phyloP scores from a whole-genome alignment of 805 yeast genomes.

The Jamesozyma rosinii region DNA sequence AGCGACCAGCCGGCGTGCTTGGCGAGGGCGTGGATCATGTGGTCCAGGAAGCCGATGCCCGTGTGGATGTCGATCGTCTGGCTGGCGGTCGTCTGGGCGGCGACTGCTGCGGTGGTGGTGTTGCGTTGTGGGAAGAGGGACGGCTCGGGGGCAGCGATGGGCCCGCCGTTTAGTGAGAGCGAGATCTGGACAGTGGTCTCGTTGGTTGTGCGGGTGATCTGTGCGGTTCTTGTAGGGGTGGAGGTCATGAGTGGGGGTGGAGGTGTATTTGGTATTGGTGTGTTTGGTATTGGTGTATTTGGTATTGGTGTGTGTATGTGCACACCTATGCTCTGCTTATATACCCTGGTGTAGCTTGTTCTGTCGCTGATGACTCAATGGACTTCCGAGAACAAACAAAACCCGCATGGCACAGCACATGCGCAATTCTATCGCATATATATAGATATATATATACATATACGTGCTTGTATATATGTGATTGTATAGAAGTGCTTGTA shows the following conservation, averaged over 20 bases:
- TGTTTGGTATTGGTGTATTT: no score
- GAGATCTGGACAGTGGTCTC: slow-evolving; percentile 90
- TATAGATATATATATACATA: no score
- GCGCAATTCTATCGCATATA: no score
- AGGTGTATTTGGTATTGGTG: not conserved
- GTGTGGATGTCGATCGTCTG: slow-evolving; percentile 78
- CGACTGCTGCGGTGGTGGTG: slow-evolving; percentile 37
- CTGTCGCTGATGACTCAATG: no score
- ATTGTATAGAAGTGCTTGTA: no score
- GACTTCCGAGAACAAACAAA: no score
- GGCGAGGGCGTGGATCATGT: slow-evolving; percentile 94
- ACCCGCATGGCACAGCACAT: no score
- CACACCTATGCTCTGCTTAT: no score
- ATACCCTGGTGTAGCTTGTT: no score
- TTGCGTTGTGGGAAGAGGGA: slow-evolving; percentile 40
- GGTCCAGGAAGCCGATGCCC: slow-evolving; percentile 92
- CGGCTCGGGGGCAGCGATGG: slow-evolving; percentile 44
- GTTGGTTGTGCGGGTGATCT: slow-evolving; percentile 59
- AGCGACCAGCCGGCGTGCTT: slow-evolving; percentile 96
- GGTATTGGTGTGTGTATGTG: no score
- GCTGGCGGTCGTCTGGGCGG: slow-evolving; percentile 56
- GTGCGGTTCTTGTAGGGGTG: slow-evolving; percentile 29
- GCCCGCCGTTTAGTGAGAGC: slow-evolving; percentile 77
- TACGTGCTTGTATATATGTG: no score
- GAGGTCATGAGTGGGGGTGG: not conserved